Base-by-base conservation (phyloP, 495 filamentous ascomycete genomes). In the Geoglossum glabrum region DNA sequence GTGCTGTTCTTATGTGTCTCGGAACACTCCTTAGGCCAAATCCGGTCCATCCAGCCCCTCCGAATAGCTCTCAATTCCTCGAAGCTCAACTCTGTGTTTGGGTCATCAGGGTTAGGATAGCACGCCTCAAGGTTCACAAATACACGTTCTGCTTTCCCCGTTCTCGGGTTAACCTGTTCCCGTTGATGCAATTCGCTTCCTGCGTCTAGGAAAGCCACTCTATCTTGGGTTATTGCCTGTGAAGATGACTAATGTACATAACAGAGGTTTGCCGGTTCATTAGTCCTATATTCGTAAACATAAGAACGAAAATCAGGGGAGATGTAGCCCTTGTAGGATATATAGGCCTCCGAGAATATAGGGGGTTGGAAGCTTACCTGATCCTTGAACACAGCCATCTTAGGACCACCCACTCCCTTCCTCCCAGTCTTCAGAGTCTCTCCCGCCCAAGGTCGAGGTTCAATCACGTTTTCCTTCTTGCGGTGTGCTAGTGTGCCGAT, bases 231-330 rank as follows among this genome's bases (percentile, higher is more conserved):
- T 64, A 63, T 61, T 64, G 55, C 58, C 59, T 62, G 59, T 60
- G 61, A 60, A 71, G 73, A 69, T 73, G 68, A 47, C 56, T 58
- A 45, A 58, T 77, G 68, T 76, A 76, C 73, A 78, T 70, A 73
- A 72, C 64, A 77, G 74, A 72, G 70, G 75, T 74, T 78, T 79
- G 70, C 71, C 77, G n/a, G 19, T 19, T 45, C 38, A 87, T 95
- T 93, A 95, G 88, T 93, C 89, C 89, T 95, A 76, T 80, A 78
- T 80, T 83, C 77, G 90, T 95, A 89, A 93, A 95, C 79, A 87
- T 76, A 63, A 74, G 70, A 72, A 33, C 51, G 19, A 45, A 52
- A 28, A 7, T 28, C 28, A 0, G 57, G 34, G 28, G 43, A 59
- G 31, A 43, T 26, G 9, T 56, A 34, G 46, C 28, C n/a, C 34